Evolutionary conservation across 2,329 filamentous ascomycete species (phyloP).

Genomic region (Orbilia brochopaga): DNA sequence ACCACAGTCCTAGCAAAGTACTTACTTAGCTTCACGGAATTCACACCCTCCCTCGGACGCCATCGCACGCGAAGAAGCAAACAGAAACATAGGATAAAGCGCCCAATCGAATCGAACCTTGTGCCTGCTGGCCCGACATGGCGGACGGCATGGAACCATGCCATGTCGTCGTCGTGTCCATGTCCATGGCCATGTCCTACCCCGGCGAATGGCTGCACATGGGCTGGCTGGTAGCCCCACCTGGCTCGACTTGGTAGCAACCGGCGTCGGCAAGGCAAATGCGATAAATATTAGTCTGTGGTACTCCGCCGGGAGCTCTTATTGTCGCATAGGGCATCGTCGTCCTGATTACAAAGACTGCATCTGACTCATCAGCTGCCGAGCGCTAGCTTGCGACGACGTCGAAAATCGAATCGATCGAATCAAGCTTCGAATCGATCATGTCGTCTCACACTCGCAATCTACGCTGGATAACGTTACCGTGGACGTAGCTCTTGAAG

Average conservation of each 20-base stretch:
- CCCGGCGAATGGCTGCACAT: slow-evolving; percentile 7
- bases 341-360: slow-evolving; percentile 41
- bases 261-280: slow-evolving; percentile 16
- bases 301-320: slow-evolving; percentile 26
- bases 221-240: slow-evolving; percentile 12
- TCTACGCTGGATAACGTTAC: too few species aligned
- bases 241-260: too few species aligned
- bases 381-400: background rate
- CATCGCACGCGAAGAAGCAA: slow-evolving; percentile 6
- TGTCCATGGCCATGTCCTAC: slow-evolving; percentile 24
- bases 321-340: slow-evolving; percentile 1
- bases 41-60: too few species aligned
- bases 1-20: too few species aligned
- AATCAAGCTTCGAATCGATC: too few species aligned
- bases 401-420: slow-evolving; percentile 6
- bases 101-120: too few species aligned
- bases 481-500: too few species aligned
- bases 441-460: background rate
- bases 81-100: slow-evolving; percentile 8
- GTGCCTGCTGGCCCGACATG: slow-evolving; percentile 25
- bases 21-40: too few species aligned
- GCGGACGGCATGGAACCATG: slow-evolving; percentile 41
- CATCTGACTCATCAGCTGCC: slow-evolving; percentile 44
- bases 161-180: slow-evolving; percentile 24
- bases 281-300: background rate